Percentiles rank a stretch among this genome's conserved stretches.
These are phyloP conservation scores for Fistulinella cinereoalba DNA, from an alignment of 1,284 basidiomycete species.

Conservation along the genomic window DNA sequence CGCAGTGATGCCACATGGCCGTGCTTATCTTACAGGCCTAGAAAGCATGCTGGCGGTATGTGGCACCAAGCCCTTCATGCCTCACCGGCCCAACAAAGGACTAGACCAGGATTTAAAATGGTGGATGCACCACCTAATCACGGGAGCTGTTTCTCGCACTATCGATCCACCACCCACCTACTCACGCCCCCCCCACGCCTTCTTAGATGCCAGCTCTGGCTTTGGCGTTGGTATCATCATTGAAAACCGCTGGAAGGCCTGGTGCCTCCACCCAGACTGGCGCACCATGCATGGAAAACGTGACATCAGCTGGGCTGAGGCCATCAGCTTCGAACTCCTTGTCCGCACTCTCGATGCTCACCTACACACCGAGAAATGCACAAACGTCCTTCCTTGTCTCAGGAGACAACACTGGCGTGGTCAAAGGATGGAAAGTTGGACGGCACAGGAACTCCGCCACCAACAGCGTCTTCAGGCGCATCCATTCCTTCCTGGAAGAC, in stretches of 20 bases:
- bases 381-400: constrained; percentile 31
- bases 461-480: constrained; percentile 23
- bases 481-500: constrained; percentile 11
- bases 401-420: constrained; percentile 38
- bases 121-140: constrained; percentile 2
- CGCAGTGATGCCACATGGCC: background rate
- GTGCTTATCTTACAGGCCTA: constrained; percentile 2
- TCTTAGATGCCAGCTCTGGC: constrained; percentile 17
- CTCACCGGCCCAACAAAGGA: background rate
- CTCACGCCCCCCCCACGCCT: background rate
- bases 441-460: constrained; percentile 31
- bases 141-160: background rate
- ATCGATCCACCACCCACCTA: background rate
- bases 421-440: constrained; percentile 40
- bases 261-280: constrained; percentile 9
- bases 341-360: background rate
- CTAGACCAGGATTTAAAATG: background rate
- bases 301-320: constrained; percentile 21
- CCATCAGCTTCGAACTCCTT: constrained; percentile 27
- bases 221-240: constrained; percentile 10
- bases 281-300: background rate
- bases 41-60: constrained; percentile 7
- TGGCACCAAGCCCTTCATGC: constrained; percentile 2
- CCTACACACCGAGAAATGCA: too few relatives aligned
- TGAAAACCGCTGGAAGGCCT: background rate